These are phyloP conservation scores for Xylaria palmicola DNA, from an alignment of 495 filamentous ascomycete genomes.

Conservation along the genomic window DNA sequence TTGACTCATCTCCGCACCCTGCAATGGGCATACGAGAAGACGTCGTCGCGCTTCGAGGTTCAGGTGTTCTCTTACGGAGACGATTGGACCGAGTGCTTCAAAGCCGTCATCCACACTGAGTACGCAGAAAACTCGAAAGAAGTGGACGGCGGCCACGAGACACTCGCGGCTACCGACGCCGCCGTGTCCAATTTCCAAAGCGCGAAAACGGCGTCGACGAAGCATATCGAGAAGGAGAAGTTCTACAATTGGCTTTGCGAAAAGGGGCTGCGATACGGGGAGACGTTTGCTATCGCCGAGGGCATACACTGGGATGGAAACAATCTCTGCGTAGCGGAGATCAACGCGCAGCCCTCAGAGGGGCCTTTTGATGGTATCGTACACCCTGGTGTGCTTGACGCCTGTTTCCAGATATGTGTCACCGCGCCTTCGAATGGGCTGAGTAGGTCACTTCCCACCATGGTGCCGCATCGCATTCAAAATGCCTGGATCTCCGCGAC, in stretches of 20 bases:
- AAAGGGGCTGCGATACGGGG: not conserved
- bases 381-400: not conserved
- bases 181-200: not conserved
- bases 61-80: constrained; percentile 17
- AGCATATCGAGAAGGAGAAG: not conserved
- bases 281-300: not conserved
- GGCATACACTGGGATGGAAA: not conserved
- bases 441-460: not conserved
- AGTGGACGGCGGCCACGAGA: not conserved
- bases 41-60: not conserved
- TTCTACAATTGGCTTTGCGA: not conserved
- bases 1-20: not conserved
- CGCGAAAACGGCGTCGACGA: not conserved
- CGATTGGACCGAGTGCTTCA: not conserved
- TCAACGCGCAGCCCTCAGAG: not conserved
- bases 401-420: not conserved
- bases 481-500: not conserved
- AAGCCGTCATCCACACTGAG: not conserved
- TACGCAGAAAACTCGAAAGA: not conserved
- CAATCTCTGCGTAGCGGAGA: not conserved
- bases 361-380: not conserved
- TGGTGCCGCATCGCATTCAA: not conserved
- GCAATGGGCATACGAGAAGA: not conserved
- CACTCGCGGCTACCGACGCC: not conserved
- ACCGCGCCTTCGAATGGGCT: not conserved